These are phyloP conservation scores for Phytophthora cactorum DNA, from an alignment of 352 stramenopile genomes.

Conservation along the genomic window DNA sequence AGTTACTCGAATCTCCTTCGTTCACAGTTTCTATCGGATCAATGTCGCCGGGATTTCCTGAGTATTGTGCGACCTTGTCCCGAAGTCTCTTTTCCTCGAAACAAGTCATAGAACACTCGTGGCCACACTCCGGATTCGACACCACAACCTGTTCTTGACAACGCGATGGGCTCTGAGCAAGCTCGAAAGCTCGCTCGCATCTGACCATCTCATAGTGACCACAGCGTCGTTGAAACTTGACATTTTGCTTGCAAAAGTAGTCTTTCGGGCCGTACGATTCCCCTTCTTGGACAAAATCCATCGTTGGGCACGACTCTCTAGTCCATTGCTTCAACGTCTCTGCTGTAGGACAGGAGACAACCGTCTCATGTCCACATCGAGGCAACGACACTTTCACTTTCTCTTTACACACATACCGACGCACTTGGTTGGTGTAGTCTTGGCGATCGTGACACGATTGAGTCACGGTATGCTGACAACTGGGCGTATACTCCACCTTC, in stretches of 20 bases:
- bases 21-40: conserved; percentile 41
- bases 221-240: conserved; percentile 71
- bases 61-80: conserved; percentile 20
- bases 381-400: conserved; percentile 59
- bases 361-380: conserved; percentile 68
- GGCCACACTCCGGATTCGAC: conserved; percentile 74
- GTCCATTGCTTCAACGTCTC: conserved; percentile 56
- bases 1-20: conserved; percentile 40
- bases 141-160: conserved; percentile 58
- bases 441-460: conserved; percentile 69
- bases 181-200: conserved; percentile 79
- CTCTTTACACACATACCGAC: conserved; percentile 59
- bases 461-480: conserved; percentile 65
- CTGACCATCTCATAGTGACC: conserved; percentile 59
- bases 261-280: conserved; percentile 70
- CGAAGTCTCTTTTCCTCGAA: conserved; percentile 32
- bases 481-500: conserved; percentile 65
- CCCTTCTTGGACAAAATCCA: conserved; percentile 65
- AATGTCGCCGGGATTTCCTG: conserved; percentile 11
- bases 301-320: conserved; percentile 37
- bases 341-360: conserved; percentile 55
- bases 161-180: conserved; percentile 47
- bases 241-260: conserved; percentile 60
- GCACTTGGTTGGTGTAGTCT: conserved; percentile 30
- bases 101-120: conserved; percentile 63